These are phyloP conservation scores for Trichoderma gamsii DNA, from an alignment of 495 filamentous ascomycete genomes.

Conservation along the genomic window DNA sequence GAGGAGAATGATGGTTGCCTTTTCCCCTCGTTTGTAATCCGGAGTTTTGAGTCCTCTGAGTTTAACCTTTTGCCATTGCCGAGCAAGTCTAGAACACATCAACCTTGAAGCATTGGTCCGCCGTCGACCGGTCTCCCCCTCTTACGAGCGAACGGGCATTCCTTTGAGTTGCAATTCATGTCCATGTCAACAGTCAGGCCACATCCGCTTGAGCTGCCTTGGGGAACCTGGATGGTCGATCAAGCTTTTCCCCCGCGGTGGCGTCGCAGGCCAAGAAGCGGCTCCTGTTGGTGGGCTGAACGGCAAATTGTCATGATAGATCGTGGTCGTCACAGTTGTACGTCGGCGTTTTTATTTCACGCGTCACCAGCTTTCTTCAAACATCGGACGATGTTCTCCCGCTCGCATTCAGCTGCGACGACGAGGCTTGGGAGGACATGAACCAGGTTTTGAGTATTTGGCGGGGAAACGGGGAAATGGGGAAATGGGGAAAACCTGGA, in stretches of 20 bases:
- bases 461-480: constrained; percentile 13
- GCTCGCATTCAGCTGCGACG: neutral
- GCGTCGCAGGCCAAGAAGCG: neutral
- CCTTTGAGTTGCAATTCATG: too few relatives aligned
- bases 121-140: neutral
- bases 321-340: neutral
- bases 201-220: too few relatives aligned
- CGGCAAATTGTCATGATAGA: neutral
- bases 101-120: neutral
- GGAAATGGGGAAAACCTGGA: constrained; percentile 9
- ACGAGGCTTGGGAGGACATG: neutral
- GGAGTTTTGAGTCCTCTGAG: neutral
- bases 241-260: constrained; percentile 6
- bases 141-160: neutral
- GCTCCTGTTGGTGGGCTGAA: neutral
- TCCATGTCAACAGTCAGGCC: too few relatives aligned
- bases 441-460: neutral
- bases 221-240: neutral
- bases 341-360: neutral
- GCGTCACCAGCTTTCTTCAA: neutral
- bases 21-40: neutral
- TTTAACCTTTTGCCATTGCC: constrained; percentile 5
- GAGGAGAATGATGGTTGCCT: neutral
- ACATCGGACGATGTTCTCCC: neutral
- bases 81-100: neutral